phyloP scores from a whole-genome alignment of 148 eudicot genomes.

The Rhododendron molle region DNA sequence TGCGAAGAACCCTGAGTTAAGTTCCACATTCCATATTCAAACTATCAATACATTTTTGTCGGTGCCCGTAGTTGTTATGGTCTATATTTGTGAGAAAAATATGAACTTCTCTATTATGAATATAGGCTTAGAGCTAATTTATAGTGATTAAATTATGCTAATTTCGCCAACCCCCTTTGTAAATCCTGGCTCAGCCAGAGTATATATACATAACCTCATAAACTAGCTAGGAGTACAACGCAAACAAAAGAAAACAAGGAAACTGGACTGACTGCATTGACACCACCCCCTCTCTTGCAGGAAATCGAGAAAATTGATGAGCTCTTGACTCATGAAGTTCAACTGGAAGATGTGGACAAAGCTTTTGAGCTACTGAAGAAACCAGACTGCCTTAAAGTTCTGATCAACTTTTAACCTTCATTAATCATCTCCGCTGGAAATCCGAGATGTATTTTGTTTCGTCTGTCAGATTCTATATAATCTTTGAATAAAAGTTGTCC shows the following conservation, averaged over 20 bases:
- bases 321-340: conserved; percentile 26
- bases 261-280: not conserved
- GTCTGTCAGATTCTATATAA: not conserved
- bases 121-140: too few relatives aligned
- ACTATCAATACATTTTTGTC: too few relatives aligned
- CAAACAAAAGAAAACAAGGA: not conserved
- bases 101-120: too few relatives aligned
- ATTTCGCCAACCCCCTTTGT: too few relatives aligned
- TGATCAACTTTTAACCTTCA: conserved; percentile 22
- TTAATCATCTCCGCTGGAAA: not conserved
- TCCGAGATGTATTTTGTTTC: not conserved
- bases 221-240: not conserved
- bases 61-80: too few relatives aligned
- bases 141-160: too few relatives aligned
- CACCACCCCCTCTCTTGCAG: conserved; percentile 21
- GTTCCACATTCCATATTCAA: too few relatives aligned
- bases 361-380: conserved; percentile 28
- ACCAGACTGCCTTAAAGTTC: conserved; percentile 34
- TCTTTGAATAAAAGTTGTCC: not conserved
- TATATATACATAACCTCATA: not conserved
- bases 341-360: conserved; percentile 22
- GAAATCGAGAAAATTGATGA: conserved; percentile 28
- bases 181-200: too few relatives aligned
- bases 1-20: too few relatives aligned
- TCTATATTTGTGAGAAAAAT: too few relatives aligned